Conservation (phyloP, 2,329 filamentous ascomycete species). For the Aureobasidium melanogenum region DNA sequence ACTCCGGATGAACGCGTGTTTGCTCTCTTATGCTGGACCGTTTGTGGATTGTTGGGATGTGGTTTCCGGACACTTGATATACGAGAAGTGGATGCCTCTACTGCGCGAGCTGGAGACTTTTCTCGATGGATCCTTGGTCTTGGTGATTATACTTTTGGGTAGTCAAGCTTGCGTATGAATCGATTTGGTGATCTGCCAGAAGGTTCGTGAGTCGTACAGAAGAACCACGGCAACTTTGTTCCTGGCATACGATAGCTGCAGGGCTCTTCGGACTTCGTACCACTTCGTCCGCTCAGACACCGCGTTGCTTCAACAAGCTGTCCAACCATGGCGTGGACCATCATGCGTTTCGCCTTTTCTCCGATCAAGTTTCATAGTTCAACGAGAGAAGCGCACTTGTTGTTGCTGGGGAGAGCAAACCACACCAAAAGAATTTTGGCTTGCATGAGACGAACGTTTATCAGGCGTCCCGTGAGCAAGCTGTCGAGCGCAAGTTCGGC, state of each 20-base stretch:
- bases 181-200: not conserved
- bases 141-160: not conserved
- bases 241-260: not conserved
- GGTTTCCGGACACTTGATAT: not conserved
- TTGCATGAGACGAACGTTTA: not conserved
- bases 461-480: not conserved
- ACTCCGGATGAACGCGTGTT: not conserved
- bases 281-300: not conserved
- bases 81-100: not conserved
- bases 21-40: not conserved
- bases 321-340: not conserved
- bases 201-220: not conserved
- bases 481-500: not conserved
- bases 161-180: not conserved
- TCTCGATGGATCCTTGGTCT: not conserved
- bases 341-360: not conserved
- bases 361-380: not conserved
- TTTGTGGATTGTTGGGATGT: not conserved
- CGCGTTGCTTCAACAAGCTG: not conserved
- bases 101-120: not conserved
- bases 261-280: not conserved
- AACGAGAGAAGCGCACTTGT: not conserved
- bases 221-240: not conserved
- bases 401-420: constrained; percentile 1
- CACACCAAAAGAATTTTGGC: not conserved